Evolutionary conservation across 2,329 filamentous ascomycete species (phyloP).

Genomic region (Botrytis cinerea): DNA sequence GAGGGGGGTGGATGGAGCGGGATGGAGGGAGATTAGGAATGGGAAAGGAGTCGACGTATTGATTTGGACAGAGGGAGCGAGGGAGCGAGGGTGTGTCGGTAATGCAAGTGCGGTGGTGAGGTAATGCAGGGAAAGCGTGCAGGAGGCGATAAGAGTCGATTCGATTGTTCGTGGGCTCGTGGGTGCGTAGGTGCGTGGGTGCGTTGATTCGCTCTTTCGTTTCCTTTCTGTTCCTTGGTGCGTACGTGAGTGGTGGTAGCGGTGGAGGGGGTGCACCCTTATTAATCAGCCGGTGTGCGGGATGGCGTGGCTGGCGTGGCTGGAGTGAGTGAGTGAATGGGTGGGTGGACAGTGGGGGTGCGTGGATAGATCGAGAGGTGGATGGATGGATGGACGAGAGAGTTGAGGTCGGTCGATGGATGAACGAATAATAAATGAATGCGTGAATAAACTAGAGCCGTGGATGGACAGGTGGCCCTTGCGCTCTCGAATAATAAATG

Average conservation of each 20-base stretch:
- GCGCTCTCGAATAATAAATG: not conserved
- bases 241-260: not conserved
- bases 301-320: not conserved
- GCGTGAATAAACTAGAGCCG: too few species aligned
- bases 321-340: not conserved
- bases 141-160: conserved; percentile 1
- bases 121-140: not conserved
- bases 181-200: not conserved
- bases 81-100: not conserved
- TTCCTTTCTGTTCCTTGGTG: not conserved
- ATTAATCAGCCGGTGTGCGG: not conserved
- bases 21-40: not conserved
- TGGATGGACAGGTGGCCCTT: not conserved
- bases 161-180: not conserved
- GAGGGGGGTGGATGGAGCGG: not conserved
- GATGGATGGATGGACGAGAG: not conserved
- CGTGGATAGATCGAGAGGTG: not conserved
- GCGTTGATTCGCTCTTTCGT: not conserved
- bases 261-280: not conserved
- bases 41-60: conserved; percentile 1
- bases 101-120: too few species aligned
- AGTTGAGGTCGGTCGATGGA: too few species aligned
- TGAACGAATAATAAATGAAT: not conserved
- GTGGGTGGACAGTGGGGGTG: not conserved
- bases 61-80: not conserved